A percentile compares a stretch with the other conserved stretches of the same genome.
These are phyloP conservation scores for Leishmania lainsoni DNA, from an alignment of 208 protist genomes.

Conservation along the genomic window DNA sequence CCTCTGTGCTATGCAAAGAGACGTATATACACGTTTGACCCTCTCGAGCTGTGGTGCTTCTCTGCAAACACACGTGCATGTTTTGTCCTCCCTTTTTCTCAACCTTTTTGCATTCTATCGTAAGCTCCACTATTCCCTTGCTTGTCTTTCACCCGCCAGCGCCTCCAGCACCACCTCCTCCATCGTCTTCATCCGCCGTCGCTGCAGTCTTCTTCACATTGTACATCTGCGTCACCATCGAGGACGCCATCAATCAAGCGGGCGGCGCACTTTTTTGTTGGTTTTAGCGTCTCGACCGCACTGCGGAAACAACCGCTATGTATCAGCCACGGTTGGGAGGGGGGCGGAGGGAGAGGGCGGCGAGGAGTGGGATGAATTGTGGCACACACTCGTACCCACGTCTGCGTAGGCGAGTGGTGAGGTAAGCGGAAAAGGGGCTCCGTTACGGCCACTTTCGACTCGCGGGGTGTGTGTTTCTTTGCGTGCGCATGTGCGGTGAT, in stretches of 20 bases:
- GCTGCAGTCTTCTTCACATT: background rate
- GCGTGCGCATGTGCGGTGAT: background rate
- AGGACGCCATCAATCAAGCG: background rate
- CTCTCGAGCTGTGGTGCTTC: no score
- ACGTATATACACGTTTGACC: background rate
- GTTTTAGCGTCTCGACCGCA: background rate
- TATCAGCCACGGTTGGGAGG: background rate
- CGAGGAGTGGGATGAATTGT: background rate
- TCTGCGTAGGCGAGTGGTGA: background rate
- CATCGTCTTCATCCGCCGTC: background rate
- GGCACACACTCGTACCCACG: background rate
- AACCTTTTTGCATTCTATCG: background rate
- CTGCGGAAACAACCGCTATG: background rate
- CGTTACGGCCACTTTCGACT: background rate
- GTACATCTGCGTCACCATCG: background rate
- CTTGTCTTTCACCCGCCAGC: background rate
- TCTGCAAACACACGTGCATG: background rate
- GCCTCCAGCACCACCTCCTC: background rate
- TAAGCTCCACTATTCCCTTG: background rate
- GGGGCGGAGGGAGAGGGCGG: background rate
- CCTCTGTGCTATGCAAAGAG: background rate
- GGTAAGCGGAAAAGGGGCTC: background rate
- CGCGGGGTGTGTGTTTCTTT: background rate
- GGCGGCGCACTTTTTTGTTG: conserved; percentile 8
- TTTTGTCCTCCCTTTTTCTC: background rate